A percentile compares a stretch with the other conserved stretches of the same genome.
phyloP scores from a whole-genome alignment of 2,329 filamentous ascomycete species.

The Lachnellula subtilissima region DNA sequence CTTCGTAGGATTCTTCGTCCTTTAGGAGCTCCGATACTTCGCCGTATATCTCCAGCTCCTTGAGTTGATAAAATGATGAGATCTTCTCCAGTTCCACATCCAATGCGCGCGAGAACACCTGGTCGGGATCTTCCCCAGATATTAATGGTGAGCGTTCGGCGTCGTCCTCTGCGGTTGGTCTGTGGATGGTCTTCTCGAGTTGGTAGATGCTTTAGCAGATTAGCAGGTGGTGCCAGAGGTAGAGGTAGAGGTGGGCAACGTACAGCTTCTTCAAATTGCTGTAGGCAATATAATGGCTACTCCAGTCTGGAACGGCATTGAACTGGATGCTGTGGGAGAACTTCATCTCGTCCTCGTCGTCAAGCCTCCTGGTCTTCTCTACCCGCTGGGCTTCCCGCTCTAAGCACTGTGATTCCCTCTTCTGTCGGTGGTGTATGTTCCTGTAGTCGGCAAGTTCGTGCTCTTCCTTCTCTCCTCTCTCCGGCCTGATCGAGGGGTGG shows the following conservation, averaged over 20 bases:
- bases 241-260: slow-evolving; percentile 33
- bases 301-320: slow-evolving; percentile 99
- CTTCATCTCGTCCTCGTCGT: slow-evolving; percentile 87
- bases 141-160: slow-evolving; percentile 83
- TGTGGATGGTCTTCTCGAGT: slow-evolving; percentile 79
- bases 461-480: slow-evolving; percentile 25
- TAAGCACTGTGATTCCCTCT: slow-evolving; percentile 5
- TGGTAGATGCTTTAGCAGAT: slow-evolving; percentile 70
- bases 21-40: slow-evolving; percentile 73
- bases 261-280: slow-evolving; percentile 98
- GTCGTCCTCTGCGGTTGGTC: slow-evolving; percentile 56
- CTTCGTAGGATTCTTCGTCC: slow-evolving; percentile 64
- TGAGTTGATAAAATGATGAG: slow-evolving; percentile 80
- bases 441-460: slow-evolving; percentile 30
- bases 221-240: slow-evolving; percentile 1
- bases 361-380: slow-evolving; percentile 65
- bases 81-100: slow-evolving; percentile 93
- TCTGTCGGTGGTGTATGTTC: slow-evolving; percentile 9
- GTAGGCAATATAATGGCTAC: slow-evolving; percentile 94
- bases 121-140: slow-evolving; percentile 66
- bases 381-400: slow-evolving; percentile 40
- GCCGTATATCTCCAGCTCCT: slow-evolving; percentile 80
- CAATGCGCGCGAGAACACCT: slow-evolving; percentile 73
- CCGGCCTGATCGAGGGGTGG: slow-evolving; percentile 18
- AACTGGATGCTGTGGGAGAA: slow-evolving; percentile 99